Conservation (phyloP, 352 stramenopile species). For the Elongisporangium prolatum region DNA sequence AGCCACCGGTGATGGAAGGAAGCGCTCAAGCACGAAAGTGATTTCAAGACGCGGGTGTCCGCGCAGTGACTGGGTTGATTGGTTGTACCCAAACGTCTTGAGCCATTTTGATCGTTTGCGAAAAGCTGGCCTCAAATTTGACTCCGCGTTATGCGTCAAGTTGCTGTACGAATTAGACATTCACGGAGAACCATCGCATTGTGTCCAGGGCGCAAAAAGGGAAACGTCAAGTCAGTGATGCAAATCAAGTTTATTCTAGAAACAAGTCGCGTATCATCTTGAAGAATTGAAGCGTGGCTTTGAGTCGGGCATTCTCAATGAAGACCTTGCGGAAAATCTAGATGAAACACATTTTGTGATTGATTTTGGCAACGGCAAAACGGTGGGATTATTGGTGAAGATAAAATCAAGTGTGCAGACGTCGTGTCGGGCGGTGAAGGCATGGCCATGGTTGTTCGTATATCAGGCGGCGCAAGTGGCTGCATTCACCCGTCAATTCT, state of each 20-base stretch:
- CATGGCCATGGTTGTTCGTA: conserved; percentile 26
- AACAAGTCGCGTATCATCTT: conserved; percentile 14
- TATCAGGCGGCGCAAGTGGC: conserved; percentile 10
- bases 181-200: conserved; percentile 13
- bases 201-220: conserved; percentile 5
- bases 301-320: conserved; percentile 9
- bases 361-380: conserved; percentile 16
- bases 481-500: conserved; percentile 21
- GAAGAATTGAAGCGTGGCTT: conserved; percentile 15
- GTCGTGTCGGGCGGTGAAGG: conserved; percentile 17
- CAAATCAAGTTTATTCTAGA: conserved; percentile 12
- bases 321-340: conserved; percentile 20
- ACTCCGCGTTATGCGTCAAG: conserved; percentile 6
- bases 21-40: conserved; percentile 2
- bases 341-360: conserved; percentile 25
- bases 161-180: conserved; percentile 9
- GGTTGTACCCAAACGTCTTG: conserved; percentile 4
- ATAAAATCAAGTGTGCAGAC: conserved; percentile 20
- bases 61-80: conserved; percentile 3
- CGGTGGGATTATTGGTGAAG: conserved; percentile 12
- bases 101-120: conserved; percentile 6
- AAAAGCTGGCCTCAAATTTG: conserved; percentile 7
- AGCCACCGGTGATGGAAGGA: too few relatives aligned
- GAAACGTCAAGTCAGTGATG: background rate
- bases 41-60: conserved; percentile 1